phyloP scores from a whole-genome alignment of 768 basidiomycete genomes.

The Cyclocybe cylindracea region DNA sequence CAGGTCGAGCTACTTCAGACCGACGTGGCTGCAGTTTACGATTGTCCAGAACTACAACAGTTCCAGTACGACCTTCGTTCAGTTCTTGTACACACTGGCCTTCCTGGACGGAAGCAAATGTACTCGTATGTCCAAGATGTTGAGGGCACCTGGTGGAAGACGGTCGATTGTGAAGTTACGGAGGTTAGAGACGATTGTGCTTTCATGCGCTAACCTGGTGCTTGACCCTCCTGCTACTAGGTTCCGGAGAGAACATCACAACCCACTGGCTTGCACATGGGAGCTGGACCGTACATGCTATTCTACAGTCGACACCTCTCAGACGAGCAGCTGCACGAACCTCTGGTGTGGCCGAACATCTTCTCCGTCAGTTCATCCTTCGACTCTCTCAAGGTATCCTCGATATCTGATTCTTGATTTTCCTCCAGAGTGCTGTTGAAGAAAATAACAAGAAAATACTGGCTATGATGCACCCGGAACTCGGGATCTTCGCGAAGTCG shows the following conservation, averaged over 20 bases:
- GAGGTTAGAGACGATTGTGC: slow-evolving; percentile 44
- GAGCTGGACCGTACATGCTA: slow-evolving; percentile 79
- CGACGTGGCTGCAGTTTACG: slow-evolving; percentile 48
- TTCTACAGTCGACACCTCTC: slow-evolving; percentile 56
- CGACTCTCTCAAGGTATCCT: background rate
- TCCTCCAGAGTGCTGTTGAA: slow-evolving; percentile 32
- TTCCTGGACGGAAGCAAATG: slow-evolving; percentile 74
- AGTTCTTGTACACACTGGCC: slow-evolving; percentile 76
- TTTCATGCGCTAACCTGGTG: background rate
- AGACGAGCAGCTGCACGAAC: slow-evolving; percentile 34
- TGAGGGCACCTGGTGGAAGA: slow-evolving; percentile 79
- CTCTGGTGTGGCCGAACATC: slow-evolving; percentile 35
- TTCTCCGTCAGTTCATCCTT: slow-evolving; percentile 31
- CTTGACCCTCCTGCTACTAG: slow-evolving; percentile 33
- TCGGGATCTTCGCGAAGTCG: slow-evolving; percentile 24
- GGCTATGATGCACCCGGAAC: slow-evolving; percentile 31
- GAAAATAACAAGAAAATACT: slow-evolving; percentile 36
- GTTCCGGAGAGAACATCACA: slow-evolving; percentile 77
- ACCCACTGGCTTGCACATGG: slow-evolving; percentile 68
- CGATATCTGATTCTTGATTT: background rate
- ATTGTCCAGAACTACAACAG: slow-evolving; percentile 66
- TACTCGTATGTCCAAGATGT: slow-evolving; percentile 74
- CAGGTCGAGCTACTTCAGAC: slow-evolving; percentile 45
- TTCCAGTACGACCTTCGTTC: slow-evolving; percentile 82
- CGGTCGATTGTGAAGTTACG: slow-evolving; percentile 65